Conservation (phyloP, 306 rosid genomes). For the Adenanthera pavonina region DNA sequence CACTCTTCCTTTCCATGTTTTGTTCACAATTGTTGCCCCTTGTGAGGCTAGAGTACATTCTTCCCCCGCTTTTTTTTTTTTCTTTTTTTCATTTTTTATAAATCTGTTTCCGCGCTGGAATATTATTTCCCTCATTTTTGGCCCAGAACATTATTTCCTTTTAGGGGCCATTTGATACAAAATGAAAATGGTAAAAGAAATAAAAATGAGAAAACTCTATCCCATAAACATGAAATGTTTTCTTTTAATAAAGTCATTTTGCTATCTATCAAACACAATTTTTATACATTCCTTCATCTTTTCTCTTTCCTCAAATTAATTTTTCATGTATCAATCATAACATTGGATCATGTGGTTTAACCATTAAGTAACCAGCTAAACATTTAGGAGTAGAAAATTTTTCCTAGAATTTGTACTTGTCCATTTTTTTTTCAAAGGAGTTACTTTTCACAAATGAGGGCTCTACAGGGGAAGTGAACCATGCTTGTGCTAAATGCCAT, state of each 20-base stretch:
- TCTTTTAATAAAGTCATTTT: no score
- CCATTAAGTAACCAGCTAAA: conserved; percentile 11
- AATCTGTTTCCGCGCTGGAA: conserved; percentile 9
- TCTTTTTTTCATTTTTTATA: not conserved
- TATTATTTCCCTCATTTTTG: conserved; percentile 30
- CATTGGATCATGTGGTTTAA: conserved; percentile 1
- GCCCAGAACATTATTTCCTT: no score
- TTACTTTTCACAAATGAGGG: not conserved
- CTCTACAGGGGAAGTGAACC: not conserved
- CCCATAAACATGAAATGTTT: no score
- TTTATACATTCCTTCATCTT: no score
- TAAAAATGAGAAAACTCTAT: no score
- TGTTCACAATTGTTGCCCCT: conserved; percentile 26
- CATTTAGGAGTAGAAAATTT: not conserved
- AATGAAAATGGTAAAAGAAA: no score
- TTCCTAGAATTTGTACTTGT: conserved; percentile 14
- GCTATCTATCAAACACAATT: no score
- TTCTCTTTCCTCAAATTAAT: no score
- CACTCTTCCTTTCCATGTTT: conserved; percentile 36
- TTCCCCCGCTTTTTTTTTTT: not conserved
- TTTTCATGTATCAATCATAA: no score
- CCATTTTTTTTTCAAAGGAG: not conserved
- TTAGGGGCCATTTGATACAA: no score
- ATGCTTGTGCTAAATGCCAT: not conserved
- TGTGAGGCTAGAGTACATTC: not conserved